Evolutionary conservation across 1,284 basidiomycete genomes (phyloP).

Genomic region (Heterobasidion occidentale): DNA sequence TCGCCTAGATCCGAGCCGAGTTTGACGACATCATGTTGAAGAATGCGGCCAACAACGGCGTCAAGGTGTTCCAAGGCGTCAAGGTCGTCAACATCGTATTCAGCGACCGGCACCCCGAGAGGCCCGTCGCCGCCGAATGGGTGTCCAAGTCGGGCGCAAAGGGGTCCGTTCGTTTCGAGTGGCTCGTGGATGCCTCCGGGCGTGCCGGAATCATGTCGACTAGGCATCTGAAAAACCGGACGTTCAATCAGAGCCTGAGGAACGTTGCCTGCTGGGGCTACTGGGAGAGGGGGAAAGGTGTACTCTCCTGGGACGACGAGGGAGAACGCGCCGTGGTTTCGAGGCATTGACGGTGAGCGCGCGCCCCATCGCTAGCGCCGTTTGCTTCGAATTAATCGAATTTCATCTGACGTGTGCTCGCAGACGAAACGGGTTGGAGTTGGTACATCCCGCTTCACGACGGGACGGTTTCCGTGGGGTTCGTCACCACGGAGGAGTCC

Average conservation of each 20-base stretch:
- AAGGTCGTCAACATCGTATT: conserved; percentile 29
- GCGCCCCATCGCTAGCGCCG: background rate
- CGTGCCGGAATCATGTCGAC: conserved; percentile 40
- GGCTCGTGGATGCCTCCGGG: conserved; percentile 39
- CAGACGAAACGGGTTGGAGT: no score
- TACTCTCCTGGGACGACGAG: conserved; percentile 22
- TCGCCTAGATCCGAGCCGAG: conserved; percentile 47
- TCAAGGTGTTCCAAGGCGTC: conserved; percentile 45
- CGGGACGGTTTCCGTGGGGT: no score
- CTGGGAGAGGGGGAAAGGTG: conserved; percentile 31
- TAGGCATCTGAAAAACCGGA: conserved; percentile 38
- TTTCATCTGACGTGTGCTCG: no score
- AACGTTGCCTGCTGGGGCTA: conserved; percentile 47
- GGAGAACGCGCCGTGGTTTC: conserved; percentile 19
- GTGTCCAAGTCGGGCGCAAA: conserved; percentile 13
- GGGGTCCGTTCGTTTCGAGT: conserved; percentile 32
- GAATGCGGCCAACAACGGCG: conserved; percentile 49
- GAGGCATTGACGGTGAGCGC: conserved; percentile 20
- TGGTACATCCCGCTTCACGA: no score
- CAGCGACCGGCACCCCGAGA: conserved; percentile 16
- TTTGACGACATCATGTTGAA: conserved; percentile 56
- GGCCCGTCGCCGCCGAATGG: no score
- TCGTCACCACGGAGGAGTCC: no score
- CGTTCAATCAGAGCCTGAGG: conserved; percentile 31
- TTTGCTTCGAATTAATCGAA: no score